phyloP scores from a whole-genome alignment of 441 rosid species.

The Arabidopsis lyrata region DNA sequence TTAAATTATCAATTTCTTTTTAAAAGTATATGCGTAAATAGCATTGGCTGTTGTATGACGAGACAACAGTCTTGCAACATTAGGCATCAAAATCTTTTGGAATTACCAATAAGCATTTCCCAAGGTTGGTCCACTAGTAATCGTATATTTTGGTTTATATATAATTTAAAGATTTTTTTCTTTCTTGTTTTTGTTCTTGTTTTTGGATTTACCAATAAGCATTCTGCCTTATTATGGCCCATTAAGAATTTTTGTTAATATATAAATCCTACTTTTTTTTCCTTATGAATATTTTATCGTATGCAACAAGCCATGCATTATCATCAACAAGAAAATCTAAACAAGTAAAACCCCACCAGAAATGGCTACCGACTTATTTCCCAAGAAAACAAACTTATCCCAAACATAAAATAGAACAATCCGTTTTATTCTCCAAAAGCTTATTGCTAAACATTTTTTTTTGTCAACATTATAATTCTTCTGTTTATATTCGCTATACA shows the following conservation, averaged over 20 bases:
- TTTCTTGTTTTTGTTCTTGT: constrained; percentile 11
- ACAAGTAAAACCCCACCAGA: constrained; percentile 37
- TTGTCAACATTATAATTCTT: not conserved
- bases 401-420: not conserved
- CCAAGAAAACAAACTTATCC: not conserved
- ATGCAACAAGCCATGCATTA: constrained; percentile 45
- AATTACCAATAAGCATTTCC: constrained; percentile 43
- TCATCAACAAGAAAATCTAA: constrained; percentile 36
- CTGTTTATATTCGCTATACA: constrained; percentile 9
- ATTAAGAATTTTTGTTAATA: constrained; percentile 12
- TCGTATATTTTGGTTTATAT: constrained; percentile 34
- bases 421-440: not conserved
- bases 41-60: constrained; percentile 40
- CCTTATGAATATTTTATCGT: constrained; percentile 29
- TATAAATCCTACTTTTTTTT: constrained; percentile 15
- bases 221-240: constrained; percentile 26
- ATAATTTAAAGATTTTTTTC: not conserved
- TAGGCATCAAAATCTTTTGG: constrained; percentile 44
- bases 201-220: constrained; percentile 43
- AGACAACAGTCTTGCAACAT: constrained; percentile 39
- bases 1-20: not conserved
- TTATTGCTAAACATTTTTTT: not conserved
- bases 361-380: constrained; percentile 24
- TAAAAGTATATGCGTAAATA: constrained; percentile 14
- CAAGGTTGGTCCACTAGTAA: constrained; percentile 40